A percentile compares a stretch with the other conserved stretches of the same genome.
These are phyloP conservation scores for Alternaria incomplexa DNA, from an alignment of 2,329 filamentous ascomycete genomes.

Conservation along the genomic window DNA sequence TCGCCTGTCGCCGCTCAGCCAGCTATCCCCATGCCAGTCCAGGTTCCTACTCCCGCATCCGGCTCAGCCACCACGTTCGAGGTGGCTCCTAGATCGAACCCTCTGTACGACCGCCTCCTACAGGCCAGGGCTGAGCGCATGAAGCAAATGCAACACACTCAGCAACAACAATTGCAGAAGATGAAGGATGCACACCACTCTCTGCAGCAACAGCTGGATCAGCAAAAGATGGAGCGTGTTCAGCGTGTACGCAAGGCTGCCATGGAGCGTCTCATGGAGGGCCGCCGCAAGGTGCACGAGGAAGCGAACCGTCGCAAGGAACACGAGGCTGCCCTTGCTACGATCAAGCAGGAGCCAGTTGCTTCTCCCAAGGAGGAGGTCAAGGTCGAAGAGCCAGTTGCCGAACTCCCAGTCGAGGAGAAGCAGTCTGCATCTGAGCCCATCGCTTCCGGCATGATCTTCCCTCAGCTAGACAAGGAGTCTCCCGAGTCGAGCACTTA, in stretches of 20 bases:
- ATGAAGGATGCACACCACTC: constrained; percentile 27
- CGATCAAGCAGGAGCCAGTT: constrained; percentile 34
- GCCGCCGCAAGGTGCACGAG: constrained; percentile 43
- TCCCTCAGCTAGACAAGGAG: constrained; percentile 95
- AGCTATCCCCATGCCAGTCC: background rate
- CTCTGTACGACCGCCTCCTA: constrained; percentile 32
- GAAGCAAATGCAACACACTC: constrained; percentile 24
- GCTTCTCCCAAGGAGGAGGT: constrained; percentile 30
- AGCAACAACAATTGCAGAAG: constrained; percentile 27
- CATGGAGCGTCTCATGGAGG: constrained; percentile 42
- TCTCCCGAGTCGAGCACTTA: constrained; percentile 83
- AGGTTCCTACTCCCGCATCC: constrained; percentile 7
- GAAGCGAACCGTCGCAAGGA: constrained; percentile 35
- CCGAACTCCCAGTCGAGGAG: constrained; percentile 45
- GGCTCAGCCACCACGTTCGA: constrained; percentile 17
- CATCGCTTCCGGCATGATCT: constrained; percentile 75
- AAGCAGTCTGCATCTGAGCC: constrained; percentile 27
- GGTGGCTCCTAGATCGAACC: constrained; percentile 20
- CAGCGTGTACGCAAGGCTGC: constrained; percentile 45
- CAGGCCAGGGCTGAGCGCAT: constrained; percentile 34
- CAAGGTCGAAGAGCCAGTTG: constrained; percentile 23
- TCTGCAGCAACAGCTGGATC: constrained; percentile 29
- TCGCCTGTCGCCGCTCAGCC: constrained; percentile 3
- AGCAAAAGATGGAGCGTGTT: constrained; percentile 36
- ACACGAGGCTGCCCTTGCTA: constrained; percentile 36